Evolutionary conservation across 2,329 filamentous ascomycete species (phyloP).

Genomic region (Colletotrichum sp.): DNA sequence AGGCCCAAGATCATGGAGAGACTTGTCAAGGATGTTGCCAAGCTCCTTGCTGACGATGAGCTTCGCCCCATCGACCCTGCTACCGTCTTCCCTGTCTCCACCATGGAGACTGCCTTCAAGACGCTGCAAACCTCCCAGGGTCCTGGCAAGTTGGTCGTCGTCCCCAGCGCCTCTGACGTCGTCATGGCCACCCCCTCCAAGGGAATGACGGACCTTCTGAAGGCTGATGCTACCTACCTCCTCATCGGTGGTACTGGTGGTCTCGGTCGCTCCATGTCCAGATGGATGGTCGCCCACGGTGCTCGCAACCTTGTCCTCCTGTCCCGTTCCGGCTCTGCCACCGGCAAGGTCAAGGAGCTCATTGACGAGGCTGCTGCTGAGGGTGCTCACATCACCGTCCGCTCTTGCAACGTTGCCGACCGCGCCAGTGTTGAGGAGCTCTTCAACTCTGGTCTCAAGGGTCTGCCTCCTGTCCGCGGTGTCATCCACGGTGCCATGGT

Average conservation of each 20-base stretch:
- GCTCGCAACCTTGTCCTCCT: constrained; percentile 53
- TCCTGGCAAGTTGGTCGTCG: constrained; percentile 49
- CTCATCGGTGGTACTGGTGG: constrained; percentile 58
- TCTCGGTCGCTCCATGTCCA: constrained; percentile 52
- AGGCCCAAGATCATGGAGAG: constrained; percentile 44
- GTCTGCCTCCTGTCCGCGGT: constrained; percentile 43
- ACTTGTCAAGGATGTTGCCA: constrained; percentile 40
- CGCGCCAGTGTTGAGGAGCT: constrained; percentile 21
- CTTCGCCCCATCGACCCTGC: constrained; percentile 41
- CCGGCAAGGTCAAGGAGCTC: constrained; percentile 36
- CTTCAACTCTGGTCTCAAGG: constrained; percentile 23
- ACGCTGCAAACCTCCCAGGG: constrained; percentile 37
- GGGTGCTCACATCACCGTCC: constrained; percentile 49
- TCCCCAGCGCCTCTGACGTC: constrained; percentile 43
- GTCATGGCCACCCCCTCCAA: constrained; percentile 44
- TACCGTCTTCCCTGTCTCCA: constrained; percentile 38
- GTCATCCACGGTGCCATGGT: constrained; percentile 53
- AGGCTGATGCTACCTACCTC: constrained; percentile 50
- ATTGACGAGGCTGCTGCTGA: constrained; percentile 40
- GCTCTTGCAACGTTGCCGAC: constrained; percentile 54
- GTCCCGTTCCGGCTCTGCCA: constrained; percentile 49
- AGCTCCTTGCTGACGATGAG: constrained; percentile 35
- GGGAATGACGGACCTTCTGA: constrained; percentile 38
- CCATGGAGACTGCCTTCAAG: constrained; percentile 42
- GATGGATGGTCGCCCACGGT: constrained; percentile 53